Evolutionary conservation across 1,284 basidiomycete species (phyloP).

Genomic region (Coriolopsis trogii): DNA sequence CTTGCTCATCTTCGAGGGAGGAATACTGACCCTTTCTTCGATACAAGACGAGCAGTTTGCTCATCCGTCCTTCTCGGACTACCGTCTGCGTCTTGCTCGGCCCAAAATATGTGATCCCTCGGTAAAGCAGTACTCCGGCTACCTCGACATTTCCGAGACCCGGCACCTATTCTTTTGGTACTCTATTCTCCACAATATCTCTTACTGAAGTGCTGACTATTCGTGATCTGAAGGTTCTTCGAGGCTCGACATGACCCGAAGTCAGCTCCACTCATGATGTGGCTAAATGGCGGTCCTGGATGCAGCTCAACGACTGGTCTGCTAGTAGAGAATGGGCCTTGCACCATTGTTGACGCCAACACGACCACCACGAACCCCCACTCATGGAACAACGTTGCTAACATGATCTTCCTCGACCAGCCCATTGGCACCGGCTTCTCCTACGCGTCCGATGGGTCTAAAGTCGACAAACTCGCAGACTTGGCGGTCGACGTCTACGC

Average conservation of each 20-base stretch:
- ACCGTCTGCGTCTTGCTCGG: constrained; percentile 72
- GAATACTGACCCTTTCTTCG: background rate
- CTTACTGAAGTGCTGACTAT: no score
- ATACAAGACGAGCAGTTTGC: constrained; percentile 78
- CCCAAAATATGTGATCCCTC: constrained; percentile 81
- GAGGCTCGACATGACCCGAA: constrained; percentile 76
- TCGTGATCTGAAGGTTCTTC: constrained; percentile 67
- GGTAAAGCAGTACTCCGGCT: constrained; percentile 88
- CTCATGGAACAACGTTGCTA: constrained; percentile 41
- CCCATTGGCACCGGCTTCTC: constrained; percentile 91
- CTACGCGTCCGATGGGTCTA: constrained; percentile 73
- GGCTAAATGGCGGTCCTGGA: constrained; percentile 89
- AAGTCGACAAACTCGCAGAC: constrained; percentile 72
- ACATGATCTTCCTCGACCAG: constrained; percentile 83
- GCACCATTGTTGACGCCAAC: constrained; percentile 68
- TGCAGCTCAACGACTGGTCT: constrained; percentile 77
- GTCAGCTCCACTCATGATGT: constrained; percentile 82
- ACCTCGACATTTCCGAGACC: constrained; percentile 84
- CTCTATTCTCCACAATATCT: no score
- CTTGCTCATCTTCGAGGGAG: background rate
- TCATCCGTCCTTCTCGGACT: constrained; percentile 68
- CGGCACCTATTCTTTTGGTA: constrained; percentile 92
- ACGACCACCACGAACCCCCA: constrained; percentile 66
- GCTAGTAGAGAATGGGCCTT: constrained; percentile 89
- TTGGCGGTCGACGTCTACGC: constrained; percentile 88